Evolutionary conservation across 2,329 filamentous ascomycete species (phyloP), one percentile per base, ranked within the genome.

Genomic region (Sporothrix inflata): DNA sequence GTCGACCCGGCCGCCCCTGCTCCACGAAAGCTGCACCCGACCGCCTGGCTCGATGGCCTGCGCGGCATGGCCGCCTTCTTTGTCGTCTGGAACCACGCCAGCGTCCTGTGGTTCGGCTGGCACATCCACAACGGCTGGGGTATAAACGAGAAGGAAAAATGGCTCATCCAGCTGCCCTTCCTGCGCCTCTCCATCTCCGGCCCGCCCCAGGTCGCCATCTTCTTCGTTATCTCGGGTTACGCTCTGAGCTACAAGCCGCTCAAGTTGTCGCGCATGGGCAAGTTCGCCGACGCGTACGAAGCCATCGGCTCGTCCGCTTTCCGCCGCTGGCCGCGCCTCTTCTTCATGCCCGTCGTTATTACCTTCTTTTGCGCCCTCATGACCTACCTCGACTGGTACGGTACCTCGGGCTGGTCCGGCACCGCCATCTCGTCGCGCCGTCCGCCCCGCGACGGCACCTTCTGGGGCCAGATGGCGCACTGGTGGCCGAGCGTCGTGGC

Each of bases 1-100:
- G 38, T 3, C 14, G 68, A 71, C 14, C 24, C 55, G 0, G 42
- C 21, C 57, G 2, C 21, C 65, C 16, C 27, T 19, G 27, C 27
- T 14, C 7, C 49, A 11, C 72, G 65, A 12, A 70, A 53, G 30
- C 68, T 74, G 40, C 78, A 78, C 38, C 75, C 74, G 3, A 78
- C 78, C 9, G 77, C 78, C 14, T 79, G 78, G 78, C 71, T 79
- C 4, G 87, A 89, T 74, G 87, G 86, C 8, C 79, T 89, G n/a
- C 80, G 87, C 75, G 87, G 87, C 7, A 84, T 87, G 71, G 85
- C 87, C 5, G 86, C 86, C 3, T 81, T 89, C 49, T 78, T 88
- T 49, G 87, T 89, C 9, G 88, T 88, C 74, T 81, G 83, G 72
- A 83, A 85, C 67, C 84, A 87, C 78, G 75, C 77, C 51, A 78